Evolutionary conservation across 768 basidiomycete genomes (phyloP).

Genomic region (Lentinula aciculospora): DNA sequence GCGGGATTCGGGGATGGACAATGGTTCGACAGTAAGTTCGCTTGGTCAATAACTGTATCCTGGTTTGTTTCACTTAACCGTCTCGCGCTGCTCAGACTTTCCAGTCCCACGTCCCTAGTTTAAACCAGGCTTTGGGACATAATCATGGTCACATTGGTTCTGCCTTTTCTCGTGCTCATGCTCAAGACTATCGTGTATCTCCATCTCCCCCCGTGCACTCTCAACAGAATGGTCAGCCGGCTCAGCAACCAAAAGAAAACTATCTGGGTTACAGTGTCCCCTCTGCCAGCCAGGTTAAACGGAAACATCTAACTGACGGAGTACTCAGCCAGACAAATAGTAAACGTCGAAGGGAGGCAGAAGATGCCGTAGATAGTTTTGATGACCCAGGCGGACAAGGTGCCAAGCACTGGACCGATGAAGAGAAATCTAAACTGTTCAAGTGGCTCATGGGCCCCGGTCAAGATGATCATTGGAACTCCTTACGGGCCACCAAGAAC

Average conservation of each 20-base stretch:
- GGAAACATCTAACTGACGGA: slow-evolving; percentile 43
- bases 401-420: slow-evolving; percentile 82
- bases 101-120: slow-evolving; percentile 46
- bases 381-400: slow-evolving; percentile 53
- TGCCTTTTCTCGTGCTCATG: slow-evolving; percentile 25
- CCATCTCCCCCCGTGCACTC: slow-evolving; percentile 22
- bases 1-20: slow-evolving; percentile 53
- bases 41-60: slow-evolving; percentile 12
- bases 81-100: slow-evolving; percentile 33
- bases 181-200: slow-evolving; percentile 22
- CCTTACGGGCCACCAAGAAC: slow-evolving; percentile 75
- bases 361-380: slow-evolving; percentile 29
- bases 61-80: slow-evolving; percentile 8
- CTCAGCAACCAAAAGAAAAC: slow-evolving; percentile 6
- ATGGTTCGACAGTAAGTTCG: slow-evolving; percentile 48
- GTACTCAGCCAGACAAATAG: slow-evolving; percentile 16
- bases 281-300: slow-evolving; percentile 25
- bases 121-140: slow-evolving; percentile 55
- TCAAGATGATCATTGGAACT: slow-evolving; percentile 75
- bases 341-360: slow-evolving; percentile 44
- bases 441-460: slow-evolving; percentile 70
- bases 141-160: slow-evolving; percentile 29
- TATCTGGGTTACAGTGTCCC: neutral
- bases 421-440: slow-evolving; percentile 75
- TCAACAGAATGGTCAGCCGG: slow-evolving; percentile 7